Evolutionary conservation across 495 filamentous ascomycete genomes (phyloP).

Genomic region (Thermochaetoides thermophila): DNA sequence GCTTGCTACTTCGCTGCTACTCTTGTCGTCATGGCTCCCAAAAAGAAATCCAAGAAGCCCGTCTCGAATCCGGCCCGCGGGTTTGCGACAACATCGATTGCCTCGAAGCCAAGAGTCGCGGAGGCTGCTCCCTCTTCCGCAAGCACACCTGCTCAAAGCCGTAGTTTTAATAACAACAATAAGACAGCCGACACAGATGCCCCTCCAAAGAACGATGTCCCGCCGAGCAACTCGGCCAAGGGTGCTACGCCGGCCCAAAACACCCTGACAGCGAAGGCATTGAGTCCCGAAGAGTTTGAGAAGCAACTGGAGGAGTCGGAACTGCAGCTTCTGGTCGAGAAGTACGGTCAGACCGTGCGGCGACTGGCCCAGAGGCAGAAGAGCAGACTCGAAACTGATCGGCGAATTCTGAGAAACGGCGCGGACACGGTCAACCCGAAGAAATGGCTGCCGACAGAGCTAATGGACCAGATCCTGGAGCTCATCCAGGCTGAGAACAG

Average conservation of each 20-base stretch:
- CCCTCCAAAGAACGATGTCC: constrained; percentile 20
- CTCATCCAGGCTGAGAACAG: constrained; percentile 39
- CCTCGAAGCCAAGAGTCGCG: constrained; percentile 45
- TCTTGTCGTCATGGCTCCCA: constrained; percentile 48
- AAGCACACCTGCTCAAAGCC: too few species aligned
- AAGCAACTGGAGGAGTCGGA: constrained; percentile 66
- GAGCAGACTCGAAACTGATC: constrained; percentile 61
- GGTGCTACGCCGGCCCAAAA: constrained; percentile 23
- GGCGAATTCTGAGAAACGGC: constrained; percentile 59
- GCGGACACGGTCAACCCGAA: constrained; percentile 50
- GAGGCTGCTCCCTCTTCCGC: constrained; percentile 25
- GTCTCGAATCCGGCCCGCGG: constrained; percentile 72
- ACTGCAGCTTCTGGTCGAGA: constrained; percentile 71
- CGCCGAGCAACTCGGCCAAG: constrained; percentile 13
- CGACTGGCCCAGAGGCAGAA: constrained; percentile 54
- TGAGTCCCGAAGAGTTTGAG: constrained; percentile 75
- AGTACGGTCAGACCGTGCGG: constrained; percentile 53
- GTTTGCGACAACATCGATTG: constrained; percentile 81
- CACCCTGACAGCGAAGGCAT: constrained; percentile 32
- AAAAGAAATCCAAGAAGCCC: constrained; percentile 82
- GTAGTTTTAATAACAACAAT: background rate
- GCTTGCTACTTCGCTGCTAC: too few species aligned
- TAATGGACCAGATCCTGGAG: constrained; percentile 61
- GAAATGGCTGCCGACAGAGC: constrained; percentile 65
- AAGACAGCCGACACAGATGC: background rate